A percentile compares a stretch with the other conserved stretches of the same genome.
Evolutionary conservation across 495 filamentous ascomycete species (phyloP).

Genomic region (Penicillium pulvis): DNA sequence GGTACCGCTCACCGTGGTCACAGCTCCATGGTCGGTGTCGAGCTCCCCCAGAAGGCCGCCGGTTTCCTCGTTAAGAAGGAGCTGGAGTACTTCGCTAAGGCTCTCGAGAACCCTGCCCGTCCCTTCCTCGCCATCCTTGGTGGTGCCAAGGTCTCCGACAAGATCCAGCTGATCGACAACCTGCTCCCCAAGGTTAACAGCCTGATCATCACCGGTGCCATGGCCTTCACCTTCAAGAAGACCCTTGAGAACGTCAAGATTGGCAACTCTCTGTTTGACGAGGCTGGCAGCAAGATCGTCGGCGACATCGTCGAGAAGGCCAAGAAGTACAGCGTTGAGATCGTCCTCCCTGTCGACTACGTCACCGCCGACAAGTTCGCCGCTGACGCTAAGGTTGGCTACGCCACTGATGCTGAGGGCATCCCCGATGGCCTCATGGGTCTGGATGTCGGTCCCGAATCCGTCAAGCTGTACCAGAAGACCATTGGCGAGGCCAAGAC

Average conservation of each 20-base stretch:
- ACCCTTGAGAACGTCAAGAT: slow-evolving; percentile 87
- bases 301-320: slow-evolving; percentile 89
- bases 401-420: slow-evolving; percentile 81
- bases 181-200: slow-evolving; percentile 95
- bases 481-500: slow-evolving; percentile 88
- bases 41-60: slow-evolving; percentile 92
- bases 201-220: slow-evolving; percentile 94
- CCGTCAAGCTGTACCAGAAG: slow-evolving; percentile 78
- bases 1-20: slow-evolving; percentile 97
- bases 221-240: slow-evolving; percentile 99
- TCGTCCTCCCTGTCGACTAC: slow-evolving; percentile 93
- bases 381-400: slow-evolving; percentile 76
- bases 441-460: slow-evolving; percentile 89
- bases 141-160: slow-evolving; percentile 97
- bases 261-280: slow-evolving; percentile 90
- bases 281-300: slow-evolving; percentile 92
- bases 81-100: slow-evolving; percentile 98
- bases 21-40: slow-evolving; percentile 97
- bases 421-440: slow-evolving; percentile 98
- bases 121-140: slow-evolving; percentile 99
- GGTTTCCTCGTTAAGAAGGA: slow-evolving; percentile 99
- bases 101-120: slow-evolving; percentile 86
- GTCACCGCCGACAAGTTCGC: slow-evolving; percentile 94
- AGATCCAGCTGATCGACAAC: slow-evolving; percentile 99
- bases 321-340: slow-evolving; percentile 90